Evolutionary conservation across 768 basidiomycete genomes (phyloP).

Genomic region (Tricholoma furcatifolium): DNA sequence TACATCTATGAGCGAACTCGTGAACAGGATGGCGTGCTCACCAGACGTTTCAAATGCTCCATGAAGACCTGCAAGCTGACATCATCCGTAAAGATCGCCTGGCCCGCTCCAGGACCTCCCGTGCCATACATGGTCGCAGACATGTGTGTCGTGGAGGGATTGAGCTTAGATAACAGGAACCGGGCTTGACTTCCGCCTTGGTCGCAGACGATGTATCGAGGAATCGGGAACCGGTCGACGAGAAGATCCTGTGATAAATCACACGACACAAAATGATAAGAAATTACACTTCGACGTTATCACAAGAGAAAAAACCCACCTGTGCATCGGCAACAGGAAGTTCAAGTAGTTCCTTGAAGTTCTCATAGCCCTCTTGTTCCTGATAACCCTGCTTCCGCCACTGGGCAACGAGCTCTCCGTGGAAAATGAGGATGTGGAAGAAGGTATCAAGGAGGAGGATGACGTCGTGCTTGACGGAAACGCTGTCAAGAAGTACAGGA

Average conservation of each 20-base stretch:
- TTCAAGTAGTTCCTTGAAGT: constrained; percentile 93
- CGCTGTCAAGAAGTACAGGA: constrained; percentile 93
- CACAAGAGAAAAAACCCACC: constrained; percentile 35
- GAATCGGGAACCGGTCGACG: constrained; percentile 94
- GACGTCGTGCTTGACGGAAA: constrained; percentile 97
- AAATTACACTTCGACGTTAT: background rate
- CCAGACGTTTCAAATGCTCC: constrained; percentile 95
- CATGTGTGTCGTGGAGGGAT: constrained; percentile 98
- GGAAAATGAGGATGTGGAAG: constrained; percentile 99
- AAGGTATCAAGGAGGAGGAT: constrained; percentile 97
- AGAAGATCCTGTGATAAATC: constrained; percentile 70
- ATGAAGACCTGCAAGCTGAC: constrained; percentile 97
- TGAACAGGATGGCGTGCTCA: constrained; percentile 31
- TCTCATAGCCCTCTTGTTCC: constrained; percentile 98
- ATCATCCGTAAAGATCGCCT: constrained; percentile 98
- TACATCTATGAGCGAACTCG: background rate
- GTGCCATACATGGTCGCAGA: constrained; percentile 88
- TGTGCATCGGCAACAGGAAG: constrained; percentile 87
- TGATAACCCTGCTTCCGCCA: constrained; percentile 99
- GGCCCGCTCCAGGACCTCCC: constrained; percentile 65
- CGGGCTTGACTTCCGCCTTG: constrained; percentile 97
- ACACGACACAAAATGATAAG: background rate
- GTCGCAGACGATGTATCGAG: constrained; percentile 96
- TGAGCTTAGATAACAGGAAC: constrained; percentile 95
- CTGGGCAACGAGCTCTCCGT: constrained; percentile 93